Percentiles rank a stretch among this genome's conserved stretches.
phyloP scores from a whole-genome alignment of 306 rosid genomes.

The Leucaena leucocephala region DNA sequence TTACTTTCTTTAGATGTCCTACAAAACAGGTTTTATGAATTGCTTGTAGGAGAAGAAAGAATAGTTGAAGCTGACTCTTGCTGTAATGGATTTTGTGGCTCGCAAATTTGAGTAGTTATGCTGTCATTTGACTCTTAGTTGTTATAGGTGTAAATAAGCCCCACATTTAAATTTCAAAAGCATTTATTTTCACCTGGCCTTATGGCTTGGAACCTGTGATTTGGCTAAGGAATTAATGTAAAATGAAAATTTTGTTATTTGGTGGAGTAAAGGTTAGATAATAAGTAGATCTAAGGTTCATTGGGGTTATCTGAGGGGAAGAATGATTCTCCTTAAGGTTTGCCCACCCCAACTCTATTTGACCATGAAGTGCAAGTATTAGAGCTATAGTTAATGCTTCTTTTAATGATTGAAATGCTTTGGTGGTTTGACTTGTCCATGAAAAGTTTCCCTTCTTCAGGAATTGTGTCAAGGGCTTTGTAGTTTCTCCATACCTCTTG shows the following conservation, averaged over 20 bases:
- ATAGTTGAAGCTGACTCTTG: neutral
- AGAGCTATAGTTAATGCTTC: neutral
- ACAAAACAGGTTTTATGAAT: neutral
- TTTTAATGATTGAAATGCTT: neutral
- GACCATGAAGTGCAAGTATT: neutral
- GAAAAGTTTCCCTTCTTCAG: neutral
- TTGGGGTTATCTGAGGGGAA: neutral
- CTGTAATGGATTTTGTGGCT: neutral
- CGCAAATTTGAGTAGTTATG: neutral
- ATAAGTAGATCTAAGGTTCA: neutral
- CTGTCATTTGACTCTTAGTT: neutral
- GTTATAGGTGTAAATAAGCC: neutral
- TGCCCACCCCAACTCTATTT: neutral
- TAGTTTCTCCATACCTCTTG: too few relatives aligned
- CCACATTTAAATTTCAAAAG: neutral
- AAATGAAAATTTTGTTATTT: neutral
- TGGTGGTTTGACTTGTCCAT: neutral
- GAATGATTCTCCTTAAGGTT: neutral
- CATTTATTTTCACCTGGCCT: neutral
- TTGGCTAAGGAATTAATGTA: neutral
- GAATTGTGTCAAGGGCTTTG: neutral
- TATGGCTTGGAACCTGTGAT: neutral
- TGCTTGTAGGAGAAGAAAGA: neutral
- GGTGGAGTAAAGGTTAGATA: neutral
- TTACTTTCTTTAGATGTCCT: slow-evolving; percentile 4